phyloP scores from a whole-genome alignment of 2,329 filamentous ascomycete genomes.

The Xenosphaeropsis pyriputrescens region DNA sequence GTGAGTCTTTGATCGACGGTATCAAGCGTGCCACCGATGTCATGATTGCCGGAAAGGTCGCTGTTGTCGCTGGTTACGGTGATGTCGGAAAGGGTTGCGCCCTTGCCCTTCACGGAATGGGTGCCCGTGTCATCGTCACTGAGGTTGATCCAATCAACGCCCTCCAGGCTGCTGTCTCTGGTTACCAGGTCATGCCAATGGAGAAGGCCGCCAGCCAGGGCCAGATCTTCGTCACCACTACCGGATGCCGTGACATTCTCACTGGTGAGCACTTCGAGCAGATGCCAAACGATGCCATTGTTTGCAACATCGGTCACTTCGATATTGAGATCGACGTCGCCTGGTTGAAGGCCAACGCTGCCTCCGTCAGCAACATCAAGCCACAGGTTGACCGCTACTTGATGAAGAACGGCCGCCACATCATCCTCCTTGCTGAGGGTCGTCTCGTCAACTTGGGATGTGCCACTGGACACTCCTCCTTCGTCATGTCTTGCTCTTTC shows the following conservation, averaged over 20 bases:
- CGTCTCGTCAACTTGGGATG: slow-evolving; percentile 99
- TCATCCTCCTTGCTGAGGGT: slow-evolving; percentile 96
- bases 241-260: slow-evolving; percentile 96
- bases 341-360: slow-evolving; percentile 95
- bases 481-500: slow-evolving; percentile 99
- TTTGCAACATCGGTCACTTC: slow-evolving; percentile 99
- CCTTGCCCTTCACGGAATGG: slow-evolving; percentile 91
- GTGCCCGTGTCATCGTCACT: slow-evolving; percentile 89
- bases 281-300: slow-evolving; percentile 96
- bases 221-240: slow-evolving; percentile 99
- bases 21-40: slow-evolving; percentile 99
- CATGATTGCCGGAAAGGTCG: slow-evolving; percentile 99
- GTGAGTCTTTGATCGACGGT: slow-evolving; percentile 94
- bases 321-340: slow-evolving; percentile 99
- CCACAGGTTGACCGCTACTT: slow-evolving; percentile 97
- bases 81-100: slow-evolving; percentile 99
- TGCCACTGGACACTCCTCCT: slow-evolving; percentile 97
- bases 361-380: slow-evolving; percentile 96
- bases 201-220: slow-evolving; percentile 79
- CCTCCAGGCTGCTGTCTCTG: slow-evolving; percentile 94
- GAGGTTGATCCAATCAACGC: slow-evolving; percentile 99
- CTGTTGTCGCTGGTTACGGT: slow-evolving; percentile 94
- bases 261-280: slow-evolving; percentile 81
- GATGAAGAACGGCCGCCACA: slow-evolving; percentile 86
- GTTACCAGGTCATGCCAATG: slow-evolving; percentile 96